A percentile compares a stretch with the other conserved stretches of the same genome.
Conservation (phyloP, 2,329 filamentous ascomycete species). For the Penicillium sp. region DNA sequence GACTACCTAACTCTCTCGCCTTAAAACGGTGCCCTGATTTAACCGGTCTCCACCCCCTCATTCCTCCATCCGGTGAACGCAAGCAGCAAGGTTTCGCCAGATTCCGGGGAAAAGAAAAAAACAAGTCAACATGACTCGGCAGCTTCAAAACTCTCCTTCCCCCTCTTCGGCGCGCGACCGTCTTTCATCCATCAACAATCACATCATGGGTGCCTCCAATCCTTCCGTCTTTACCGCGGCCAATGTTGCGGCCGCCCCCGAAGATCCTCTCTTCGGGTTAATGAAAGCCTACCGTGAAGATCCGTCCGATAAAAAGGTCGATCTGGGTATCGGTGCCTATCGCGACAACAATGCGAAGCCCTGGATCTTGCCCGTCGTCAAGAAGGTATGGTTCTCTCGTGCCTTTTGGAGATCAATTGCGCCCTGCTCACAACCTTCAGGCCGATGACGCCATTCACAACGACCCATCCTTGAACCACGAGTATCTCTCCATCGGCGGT, state of each 20-base stretch:
- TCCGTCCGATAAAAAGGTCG: conserved; percentile 73
- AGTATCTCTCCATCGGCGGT: conserved; percentile 96
- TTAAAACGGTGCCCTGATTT: conserved; percentile 9
- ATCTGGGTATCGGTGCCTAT: conserved; percentile 93
- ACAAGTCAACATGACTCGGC: conserved; percentile 22
- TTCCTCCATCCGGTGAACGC: conserved; percentile 35
- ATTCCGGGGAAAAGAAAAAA: conserved; percentile 18
- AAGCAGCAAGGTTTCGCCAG: conserved; percentile 31
- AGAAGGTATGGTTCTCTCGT: conserved; percentile 63
- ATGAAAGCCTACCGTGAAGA: conserved; percentile 86
- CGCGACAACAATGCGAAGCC: conserved; percentile 93
- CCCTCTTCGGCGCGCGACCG: conserved; percentile 25
- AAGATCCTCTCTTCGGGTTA: conserved; percentile 91
- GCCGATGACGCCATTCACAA: conserved; percentile 85
- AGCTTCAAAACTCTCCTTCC: conserved; percentile 12
- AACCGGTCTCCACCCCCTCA: conserved; percentile 19
- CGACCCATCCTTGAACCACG: conserved; percentile 91
- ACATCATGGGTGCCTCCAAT: conserved; percentile 63
- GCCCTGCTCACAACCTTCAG: conserved; percentile 48
- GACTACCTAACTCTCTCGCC: no score
- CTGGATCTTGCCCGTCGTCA: conserved; percentile 94
- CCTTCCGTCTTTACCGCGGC: conserved; percentile 71
- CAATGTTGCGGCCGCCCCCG: conserved; percentile 82
- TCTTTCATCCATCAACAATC: conserved; percentile 43
- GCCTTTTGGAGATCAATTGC: background rate